Evolutionary conservation across 805 yeast species (phyloP).

Genomic region (Hanseniaspora vineae): DNA sequence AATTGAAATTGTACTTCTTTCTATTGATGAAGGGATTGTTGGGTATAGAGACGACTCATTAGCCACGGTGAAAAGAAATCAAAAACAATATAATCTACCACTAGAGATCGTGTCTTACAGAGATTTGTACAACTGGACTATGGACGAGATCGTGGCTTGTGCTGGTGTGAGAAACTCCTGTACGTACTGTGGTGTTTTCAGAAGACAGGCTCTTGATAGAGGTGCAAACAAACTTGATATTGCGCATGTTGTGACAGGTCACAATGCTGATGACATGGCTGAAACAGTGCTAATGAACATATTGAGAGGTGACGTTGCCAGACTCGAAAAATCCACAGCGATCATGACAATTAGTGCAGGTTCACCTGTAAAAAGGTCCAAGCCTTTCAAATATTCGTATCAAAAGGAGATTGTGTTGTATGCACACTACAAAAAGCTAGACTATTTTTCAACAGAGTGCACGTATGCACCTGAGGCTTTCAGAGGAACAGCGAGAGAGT

Average conservation of each 20-base stretch:
- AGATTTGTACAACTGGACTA: constrained; percentile 91
- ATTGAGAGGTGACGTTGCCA: constrained; percentile 88
- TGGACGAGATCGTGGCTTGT: constrained; percentile 94
- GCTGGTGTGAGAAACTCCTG: constrained; percentile 92
- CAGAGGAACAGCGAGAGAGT: constrained; percentile 90
- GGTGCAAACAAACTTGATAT: constrained; percentile 85
- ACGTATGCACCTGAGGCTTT: constrained; percentile 98
- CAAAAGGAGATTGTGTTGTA: constrained; percentile 95
- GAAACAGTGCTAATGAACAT: constrained; percentile 94
- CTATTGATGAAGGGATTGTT: constrained; percentile 92
- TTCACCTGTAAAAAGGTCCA: constrained; percentile 84
- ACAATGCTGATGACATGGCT: constrained; percentile 98
- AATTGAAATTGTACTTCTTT: constrained; percentile 64
- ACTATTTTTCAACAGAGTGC: constrained; percentile 94
- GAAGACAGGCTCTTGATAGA: constrained; percentile 93
- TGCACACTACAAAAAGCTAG: constrained; percentile 91
- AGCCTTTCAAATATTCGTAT: constrained; percentile 91
- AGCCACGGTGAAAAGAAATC: constrained; percentile 92
- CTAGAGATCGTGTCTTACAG: constrained; percentile 72
- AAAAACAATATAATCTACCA: constrained; percentile 70
- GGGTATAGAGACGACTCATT: constrained; percentile 96
- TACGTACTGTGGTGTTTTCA: constrained; percentile 93
- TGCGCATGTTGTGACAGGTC: constrained; percentile 91
- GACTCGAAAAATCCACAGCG: constrained; percentile 78
- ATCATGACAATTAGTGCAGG: constrained; percentile 74